Evolutionary conservation across 2,329 filamentous ascomycete genomes (phyloP), one percentile per base, ranked within the genome.

Genomic region (Hypoxylon sp.): DNA sequence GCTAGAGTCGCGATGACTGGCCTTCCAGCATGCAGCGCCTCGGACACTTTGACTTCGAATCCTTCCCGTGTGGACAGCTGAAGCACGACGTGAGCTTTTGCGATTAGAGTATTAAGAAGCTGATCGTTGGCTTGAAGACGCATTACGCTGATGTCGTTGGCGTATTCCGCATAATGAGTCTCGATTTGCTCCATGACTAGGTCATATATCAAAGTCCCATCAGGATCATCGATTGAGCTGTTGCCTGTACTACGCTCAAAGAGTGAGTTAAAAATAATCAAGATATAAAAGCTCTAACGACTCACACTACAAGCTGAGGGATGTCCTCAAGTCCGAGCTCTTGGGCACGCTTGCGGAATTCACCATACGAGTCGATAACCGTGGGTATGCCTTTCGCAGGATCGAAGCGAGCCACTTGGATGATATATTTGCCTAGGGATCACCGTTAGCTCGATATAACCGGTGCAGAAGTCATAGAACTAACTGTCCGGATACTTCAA

Each of bases 31-130:
- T 94, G 92, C 21, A 95, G 83, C 0, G 91, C 92, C 79, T 96
- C 93, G 0, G 91, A 93, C 4, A 96, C 92, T 79, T 96, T 96
- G 73, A 96, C 90, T 79, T 96, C 93, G 73, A 96, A 96, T 0
- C 93, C 92, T 76, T 96, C 93, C 36, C 91, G 87, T 0, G 90
- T 94, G 2, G 91, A 94, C 5, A 96, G 87, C 78, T 96, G 93
- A 6, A 96, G 85, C 0, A 90, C 90, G 6, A 94, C 87, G 62
- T 90, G 87, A 0, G 91, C 89, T 53, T 91, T 90, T 38, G 90
- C 89, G 67, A 96, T 85, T 45, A 96, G 82, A 0, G 89, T 88
- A 78, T 96, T 94, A 73, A 96, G 87, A 19, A 94, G 84, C 78
- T 96, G 93, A 74, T 96, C 93, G 10, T 90, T 92, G 28, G 92